phyloP scores from a whole-genome alignment of 148 eudicot genomes.

The Rhododendron griersonianum region DNA sequence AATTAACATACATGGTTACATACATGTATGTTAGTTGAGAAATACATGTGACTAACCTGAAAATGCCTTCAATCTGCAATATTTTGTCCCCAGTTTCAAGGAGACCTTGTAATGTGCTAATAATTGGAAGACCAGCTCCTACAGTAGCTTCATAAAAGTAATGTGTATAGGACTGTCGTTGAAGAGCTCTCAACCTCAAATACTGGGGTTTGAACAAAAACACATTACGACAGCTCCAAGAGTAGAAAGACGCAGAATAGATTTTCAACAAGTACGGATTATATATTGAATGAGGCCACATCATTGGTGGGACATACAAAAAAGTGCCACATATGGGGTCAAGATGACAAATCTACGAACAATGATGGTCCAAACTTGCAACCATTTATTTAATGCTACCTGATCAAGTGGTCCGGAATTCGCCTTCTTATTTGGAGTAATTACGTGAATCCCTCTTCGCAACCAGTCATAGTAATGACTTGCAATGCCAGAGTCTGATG shows the following conservation, averaged over 20 bases:
- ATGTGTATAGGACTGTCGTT: conserved; percentile 83
- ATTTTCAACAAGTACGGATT: not conserved
- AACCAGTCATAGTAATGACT: conserved; percentile 87
- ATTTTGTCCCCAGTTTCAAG: conserved; percentile 96
- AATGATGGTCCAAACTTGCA: not conserved
- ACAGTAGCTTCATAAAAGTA: conserved; percentile 99
- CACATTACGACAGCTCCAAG: not conserved
- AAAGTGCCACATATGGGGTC: not conserved
- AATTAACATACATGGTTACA: not conserved
- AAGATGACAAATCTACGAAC: not conserved
- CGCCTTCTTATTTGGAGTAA: conserved; percentile 96
- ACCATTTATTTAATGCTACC: conserved; percentile 32
- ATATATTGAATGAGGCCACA: not conserved
- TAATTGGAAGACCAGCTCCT: conserved; percentile 98
- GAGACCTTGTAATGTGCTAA: conserved; percentile 88
- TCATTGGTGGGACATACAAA: not conserved
- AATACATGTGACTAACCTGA: conserved; percentile 48
- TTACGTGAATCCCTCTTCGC: conserved; percentile 75
- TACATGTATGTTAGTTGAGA: not conserved
- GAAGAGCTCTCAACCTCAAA: conserved; percentile 79
- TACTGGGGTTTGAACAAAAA: conserved; percentile 38
- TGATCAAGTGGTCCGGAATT: conserved; percentile 99
- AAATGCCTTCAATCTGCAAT: conserved; percentile 85
- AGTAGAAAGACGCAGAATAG: not conserved
- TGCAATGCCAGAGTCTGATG: conserved; percentile 71